Percentiles rank a stretch among this genome's conserved stretches.
phyloP scores from a whole-genome alignment of 2,329 filamentous ascomycete genomes.

The Hymenoscyphus infarciens region DNA sequence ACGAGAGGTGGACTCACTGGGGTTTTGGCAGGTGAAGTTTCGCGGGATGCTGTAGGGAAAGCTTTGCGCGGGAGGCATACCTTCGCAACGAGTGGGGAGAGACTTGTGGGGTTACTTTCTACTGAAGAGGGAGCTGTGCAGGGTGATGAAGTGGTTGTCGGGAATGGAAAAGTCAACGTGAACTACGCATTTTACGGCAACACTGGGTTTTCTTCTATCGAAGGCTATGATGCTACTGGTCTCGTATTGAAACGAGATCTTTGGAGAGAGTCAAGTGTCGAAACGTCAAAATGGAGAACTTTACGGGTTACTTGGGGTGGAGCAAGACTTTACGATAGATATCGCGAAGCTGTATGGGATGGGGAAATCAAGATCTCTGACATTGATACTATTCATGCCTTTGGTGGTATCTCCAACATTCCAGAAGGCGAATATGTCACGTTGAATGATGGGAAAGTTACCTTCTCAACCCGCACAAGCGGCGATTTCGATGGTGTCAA shows the following conservation, averaged over 20 bases:
- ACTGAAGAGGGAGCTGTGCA: slow-evolving; percentile 25
- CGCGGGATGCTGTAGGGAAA: slow-evolving; percentile 24
- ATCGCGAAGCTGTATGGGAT: slow-evolving; percentile 36
- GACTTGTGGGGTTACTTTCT: slow-evolving; percentile 30
- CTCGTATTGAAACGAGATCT: slow-evolving; percentile 30
- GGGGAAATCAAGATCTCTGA: slow-evolving; percentile 29
- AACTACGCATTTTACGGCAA: slow-evolving; percentile 30
- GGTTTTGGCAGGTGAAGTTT: slow-evolving; percentile 26
- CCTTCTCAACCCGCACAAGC: slow-evolving; percentile 31
- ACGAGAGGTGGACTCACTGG: slow-evolving; percentile 34
- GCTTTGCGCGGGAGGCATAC: slow-evolving; percentile 31
- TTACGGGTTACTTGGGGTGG: slow-evolving; percentile 34
- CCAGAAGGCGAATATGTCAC: slow-evolving; percentile 21
- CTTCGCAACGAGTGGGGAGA: slow-evolving; percentile 35
- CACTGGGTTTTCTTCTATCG: slow-evolving; percentile 31
- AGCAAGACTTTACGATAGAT: slow-evolving; percentile 35
- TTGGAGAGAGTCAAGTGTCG: slow-evolving; percentile 20
- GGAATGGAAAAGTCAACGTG: slow-evolving; percentile 18
- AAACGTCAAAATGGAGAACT: slow-evolving; percentile 21
- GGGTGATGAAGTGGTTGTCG: slow-evolving; percentile 29
- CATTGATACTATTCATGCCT: slow-evolving; percentile 24
- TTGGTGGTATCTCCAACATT: slow-evolving; percentile 30
- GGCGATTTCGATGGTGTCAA: slow-evolving; percentile 35
- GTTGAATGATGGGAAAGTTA: slow-evolving; percentile 19
- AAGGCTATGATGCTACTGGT: slow-evolving; percentile 34